A percentile compares a stretch with the other conserved stretches of the same genome.
Evolutionary conservation across 805 yeast species (phyloP).

Genomic region (Sugiyamaella chiloensis): DNA sequence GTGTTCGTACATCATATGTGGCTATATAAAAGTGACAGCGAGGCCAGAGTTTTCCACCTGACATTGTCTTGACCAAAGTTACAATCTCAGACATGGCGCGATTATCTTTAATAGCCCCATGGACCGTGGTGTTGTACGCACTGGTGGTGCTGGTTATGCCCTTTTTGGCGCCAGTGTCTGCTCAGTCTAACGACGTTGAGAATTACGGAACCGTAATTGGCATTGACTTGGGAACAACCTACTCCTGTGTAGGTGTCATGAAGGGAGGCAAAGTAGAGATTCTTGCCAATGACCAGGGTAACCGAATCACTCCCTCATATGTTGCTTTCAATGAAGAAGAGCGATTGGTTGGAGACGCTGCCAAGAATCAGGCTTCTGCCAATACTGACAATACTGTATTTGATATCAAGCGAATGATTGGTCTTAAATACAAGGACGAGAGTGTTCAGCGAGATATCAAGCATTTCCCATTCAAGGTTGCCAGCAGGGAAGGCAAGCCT

Average conservation of each 20-base stretch:
- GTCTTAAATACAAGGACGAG: constrained; percentile 71
- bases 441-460: constrained; percentile 78
- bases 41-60: neutral
- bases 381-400: constrained; percentile 84
- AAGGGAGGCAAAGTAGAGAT: constrained; percentile 85
- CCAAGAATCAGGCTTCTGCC: constrained; percentile 91
- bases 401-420: constrained; percentile 89
- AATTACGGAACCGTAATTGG: constrained; percentile 64
- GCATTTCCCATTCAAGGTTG: constrained; percentile 74
- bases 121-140: constrained; percentile 31
- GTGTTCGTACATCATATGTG: neutral
- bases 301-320: constrained; percentile 93
- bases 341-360: constrained; percentile 93
- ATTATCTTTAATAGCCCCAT: constrained; percentile 8
- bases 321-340: constrained; percentile 92
- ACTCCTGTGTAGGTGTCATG: constrained; percentile 93
- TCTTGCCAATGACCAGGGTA: constrained; percentile 94
- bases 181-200: constrained; percentile 35
- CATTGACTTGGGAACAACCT: constrained; percentile 96
- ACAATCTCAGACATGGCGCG: constrained; percentile 2
- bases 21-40: neutral
- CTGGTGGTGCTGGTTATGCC: constrained; percentile 36
- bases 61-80: constrained; percentile 4
- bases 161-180: constrained; percentile 28
- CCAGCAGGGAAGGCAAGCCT: constrained; percentile 76